Evolutionary conservation across 805 yeast species (phyloP).

Genomic region (Yarrowia alimentaria): DNA sequence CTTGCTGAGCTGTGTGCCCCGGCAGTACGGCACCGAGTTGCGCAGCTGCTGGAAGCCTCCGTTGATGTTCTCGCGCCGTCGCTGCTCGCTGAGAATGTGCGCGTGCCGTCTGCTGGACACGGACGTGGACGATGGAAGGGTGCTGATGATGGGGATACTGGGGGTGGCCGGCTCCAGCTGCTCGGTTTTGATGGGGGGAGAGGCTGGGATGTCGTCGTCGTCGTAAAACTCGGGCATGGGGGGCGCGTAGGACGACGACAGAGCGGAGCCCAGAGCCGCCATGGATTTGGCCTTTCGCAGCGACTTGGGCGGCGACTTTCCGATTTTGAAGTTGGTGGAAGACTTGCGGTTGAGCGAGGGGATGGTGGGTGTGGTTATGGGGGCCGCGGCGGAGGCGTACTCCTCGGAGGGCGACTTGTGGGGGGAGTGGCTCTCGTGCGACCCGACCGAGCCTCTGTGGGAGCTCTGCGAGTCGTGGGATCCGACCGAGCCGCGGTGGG

Average conservation of each 20-base stretch:
- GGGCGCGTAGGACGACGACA: conserved; percentile 2
- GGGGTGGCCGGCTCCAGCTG: conserved; percentile 23
- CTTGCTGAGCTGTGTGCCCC: conserved; percentile 47
- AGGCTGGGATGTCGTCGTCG: conserved; percentile 8
- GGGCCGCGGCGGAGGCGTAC: too few species aligned
- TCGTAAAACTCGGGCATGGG: conserved; percentile 21
- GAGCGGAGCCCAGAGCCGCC: conserved; percentile 10
- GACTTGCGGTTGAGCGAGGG: conserved; percentile 16
- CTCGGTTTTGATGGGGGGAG: conserved; percentile 23
- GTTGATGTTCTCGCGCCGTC: conserved; percentile 48
- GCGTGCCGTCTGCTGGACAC: conserved; percentile 40
- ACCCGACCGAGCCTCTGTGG: too few species aligned
- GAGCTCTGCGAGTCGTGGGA: too few species aligned
- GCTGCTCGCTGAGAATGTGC: conserved; percentile 48
- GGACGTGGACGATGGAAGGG: conserved; percentile 33
- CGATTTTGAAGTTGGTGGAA: conserved; percentile 15
- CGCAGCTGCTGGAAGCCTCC: conserved; percentile 47
- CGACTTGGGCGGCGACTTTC: conserved; percentile 24
- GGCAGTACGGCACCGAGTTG: conserved; percentile 44
- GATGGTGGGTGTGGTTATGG: too few species aligned
- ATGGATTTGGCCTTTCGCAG: conserved; percentile 23
- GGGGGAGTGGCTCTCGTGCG: too few species aligned
- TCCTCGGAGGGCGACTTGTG: too few species aligned
- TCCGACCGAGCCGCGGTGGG: too few species aligned
- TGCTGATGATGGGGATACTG: conserved; percentile 32